A percentile compares a stretch with the other conserved stretches of the same genome.
These are phyloP conservation scores for Tripidium arundinaceum DNA, from an alignment of 202 grass and related monocot species.

Conservation along the genomic window DNA sequence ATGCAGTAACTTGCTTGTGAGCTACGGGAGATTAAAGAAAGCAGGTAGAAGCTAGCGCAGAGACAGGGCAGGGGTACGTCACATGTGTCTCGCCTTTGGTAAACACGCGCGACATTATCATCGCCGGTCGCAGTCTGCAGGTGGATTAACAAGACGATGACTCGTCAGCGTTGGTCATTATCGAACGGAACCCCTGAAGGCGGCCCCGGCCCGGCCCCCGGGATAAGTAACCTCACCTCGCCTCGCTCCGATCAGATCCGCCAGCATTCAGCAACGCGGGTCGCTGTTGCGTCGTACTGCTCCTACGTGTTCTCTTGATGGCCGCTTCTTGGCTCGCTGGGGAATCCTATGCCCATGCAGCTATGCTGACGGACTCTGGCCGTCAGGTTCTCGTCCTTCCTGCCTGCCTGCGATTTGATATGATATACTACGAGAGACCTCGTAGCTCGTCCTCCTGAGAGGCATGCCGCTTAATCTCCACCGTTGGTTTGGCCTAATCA, in stretches of 20 bases:
- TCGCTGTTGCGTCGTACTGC: too few species aligned
- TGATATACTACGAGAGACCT: too few species aligned
- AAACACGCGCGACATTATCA: slow-evolving; percentile 39
- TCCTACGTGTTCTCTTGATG: too few species aligned
- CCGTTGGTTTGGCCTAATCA: not conserved
- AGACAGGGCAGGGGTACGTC: not conserved
- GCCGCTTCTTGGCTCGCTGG: too few species aligned
- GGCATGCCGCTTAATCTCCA: not conserved
- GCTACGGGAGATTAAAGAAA: slow-evolving; percentile 14
- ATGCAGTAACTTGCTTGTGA: slow-evolving; percentile 30
- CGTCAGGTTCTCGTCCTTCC: too few species aligned
- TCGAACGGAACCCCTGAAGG: not conserved
- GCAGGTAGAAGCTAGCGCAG: not conserved
- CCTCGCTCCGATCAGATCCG: too few species aligned
- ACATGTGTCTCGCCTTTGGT: slow-evolving; percentile 35
- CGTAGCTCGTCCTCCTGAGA: too few species aligned
- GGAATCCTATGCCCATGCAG: too few species aligned
- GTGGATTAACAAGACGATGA: slow-evolving; percentile 13
- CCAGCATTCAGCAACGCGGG: too few species aligned
- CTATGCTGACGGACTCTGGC: not conserved
- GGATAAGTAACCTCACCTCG: too few species aligned
- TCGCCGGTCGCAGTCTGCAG: slow-evolving; percentile 31
- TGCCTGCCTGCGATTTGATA: too few species aligned
- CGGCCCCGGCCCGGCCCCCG: not conserved
- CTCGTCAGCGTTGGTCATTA: slow-evolving; percentile 12